Conservation (phyloP, 2,329 filamentous ascomycete species). For the Colletotrichum echinochloae region DNA sequence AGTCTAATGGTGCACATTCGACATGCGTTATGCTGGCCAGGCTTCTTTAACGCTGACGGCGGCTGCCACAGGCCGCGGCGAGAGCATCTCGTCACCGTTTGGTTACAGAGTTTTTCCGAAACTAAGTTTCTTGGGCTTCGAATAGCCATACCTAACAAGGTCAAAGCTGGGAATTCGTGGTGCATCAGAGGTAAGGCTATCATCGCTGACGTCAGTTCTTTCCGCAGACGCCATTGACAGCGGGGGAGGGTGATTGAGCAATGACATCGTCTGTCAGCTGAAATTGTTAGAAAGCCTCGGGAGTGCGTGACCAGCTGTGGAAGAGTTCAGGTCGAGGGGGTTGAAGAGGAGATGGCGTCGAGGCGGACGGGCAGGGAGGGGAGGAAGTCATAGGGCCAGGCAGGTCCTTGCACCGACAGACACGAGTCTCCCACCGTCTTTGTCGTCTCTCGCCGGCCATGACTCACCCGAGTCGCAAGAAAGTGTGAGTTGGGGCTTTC, state of each 20-base stretch:
- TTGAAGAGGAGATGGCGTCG: conserved; percentile 18
- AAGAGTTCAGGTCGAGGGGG: conserved; percentile 1
- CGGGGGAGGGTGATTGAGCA: neutral
- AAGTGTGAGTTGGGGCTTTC: conserved; percentile 37
- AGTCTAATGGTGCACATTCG: conserved; percentile 15
- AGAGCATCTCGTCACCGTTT: conserved; percentile 30
- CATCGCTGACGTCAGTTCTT: conserved; percentile 37
- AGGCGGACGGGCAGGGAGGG: neutral
- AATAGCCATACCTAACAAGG: conserved; percentile 33
- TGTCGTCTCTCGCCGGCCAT: conserved; percentile 23
- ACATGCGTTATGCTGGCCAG: conserved; percentile 27
- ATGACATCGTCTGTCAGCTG: conserved; percentile 40
- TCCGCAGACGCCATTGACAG: conserved; percentile 28
- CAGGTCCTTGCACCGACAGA: conserved; percentile 11
- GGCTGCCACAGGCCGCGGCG: conserved; percentile 12
- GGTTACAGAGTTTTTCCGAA: conserved; percentile 32
- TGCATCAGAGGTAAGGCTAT: neutral
- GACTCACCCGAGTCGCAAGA: conserved; percentile 38
- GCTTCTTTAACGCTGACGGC: conserved; percentile 4
- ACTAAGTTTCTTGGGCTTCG: conserved; percentile 21
- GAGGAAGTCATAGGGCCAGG: conserved; percentile 19
- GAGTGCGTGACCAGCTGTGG: conserved; percentile 8
- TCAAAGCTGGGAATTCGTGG: conserved; percentile 30
- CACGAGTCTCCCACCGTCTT: conserved; percentile 11
- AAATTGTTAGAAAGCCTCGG: conserved; percentile 33